Percentiles rank a stretch among this genome's conserved stretches.
Conservation (phyloP, 2,329 filamentous ascomycete genomes). For the Delphinella strobiligena region DNA sequence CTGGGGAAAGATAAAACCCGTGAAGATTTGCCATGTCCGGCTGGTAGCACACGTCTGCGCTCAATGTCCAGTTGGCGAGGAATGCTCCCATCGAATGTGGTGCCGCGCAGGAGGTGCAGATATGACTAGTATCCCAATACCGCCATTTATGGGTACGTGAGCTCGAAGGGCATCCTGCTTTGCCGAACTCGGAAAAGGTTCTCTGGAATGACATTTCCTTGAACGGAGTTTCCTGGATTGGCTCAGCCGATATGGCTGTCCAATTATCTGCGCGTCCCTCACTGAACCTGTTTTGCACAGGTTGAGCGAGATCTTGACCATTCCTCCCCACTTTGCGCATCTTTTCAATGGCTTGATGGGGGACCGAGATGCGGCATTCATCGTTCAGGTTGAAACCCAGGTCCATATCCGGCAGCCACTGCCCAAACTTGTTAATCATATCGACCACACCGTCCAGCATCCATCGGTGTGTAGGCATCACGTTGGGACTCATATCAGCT, state of each 20-base stretch:
- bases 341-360: slow-evolving; percentile 30
- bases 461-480: slow-evolving; percentile 45
- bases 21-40: slow-evolving; percentile 64
- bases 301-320: not conserved
- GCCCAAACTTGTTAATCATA: slow-evolving; percentile 43
- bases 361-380: slow-evolving; percentile 44
- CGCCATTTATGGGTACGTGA: slow-evolving; percentile 48
- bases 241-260: slow-evolving; percentile 21
- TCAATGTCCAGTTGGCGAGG: slow-evolving; percentile 51
- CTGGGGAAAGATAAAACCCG: slow-evolving; percentile 57
- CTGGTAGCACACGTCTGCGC: slow-evolving; percentile 61
- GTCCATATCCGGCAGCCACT: slow-evolving; percentile 51
- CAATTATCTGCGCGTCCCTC: slow-evolving; percentile 26
- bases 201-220: slow-evolving; percentile 24
- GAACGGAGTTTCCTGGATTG: slow-evolving; percentile 11
- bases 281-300: slow-evolving; percentile 22
- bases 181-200: slow-evolving; percentile 30
- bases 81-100: slow-evolving; percentile 58
- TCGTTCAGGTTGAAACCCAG: slow-evolving; percentile 52
- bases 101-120: slow-evolving; percentile 52
- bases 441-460: slow-evolving; percentile 42
- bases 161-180: slow-evolving; percentile 47
- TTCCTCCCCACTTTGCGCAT: slow-evolving; percentile 22
- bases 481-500: slow-evolving; percentile 36
- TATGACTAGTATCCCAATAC: slow-evolving; percentile 50